phyloP scores from a whole-genome alignment of 2,329 filamentous ascomycete species.

The Cordyceps cicadae region DNA sequence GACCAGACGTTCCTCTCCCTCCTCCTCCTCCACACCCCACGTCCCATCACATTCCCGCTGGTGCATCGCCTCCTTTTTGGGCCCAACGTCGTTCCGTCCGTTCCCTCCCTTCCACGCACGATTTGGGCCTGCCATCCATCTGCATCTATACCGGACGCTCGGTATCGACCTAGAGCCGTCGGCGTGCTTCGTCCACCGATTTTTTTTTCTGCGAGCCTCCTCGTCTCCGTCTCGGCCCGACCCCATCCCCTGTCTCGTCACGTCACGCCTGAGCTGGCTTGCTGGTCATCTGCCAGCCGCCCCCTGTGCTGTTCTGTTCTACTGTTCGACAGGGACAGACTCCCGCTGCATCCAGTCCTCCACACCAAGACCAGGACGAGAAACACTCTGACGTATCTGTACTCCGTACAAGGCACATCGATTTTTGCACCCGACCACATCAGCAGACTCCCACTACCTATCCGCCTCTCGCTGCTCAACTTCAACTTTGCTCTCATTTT shows the following conservation, averaged over 20 bases:
- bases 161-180: neutral
- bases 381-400: neutral
- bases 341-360: neutral
- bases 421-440: slow-evolving; percentile 1
- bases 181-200: neutral
- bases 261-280: neutral
- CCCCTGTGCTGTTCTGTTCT: neutral
- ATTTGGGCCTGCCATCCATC: neutral
- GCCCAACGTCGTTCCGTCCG: too few relatives aligned
- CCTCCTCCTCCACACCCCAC: neutral
- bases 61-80: neutral
- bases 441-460: neutral
- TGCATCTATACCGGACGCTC: neutral
- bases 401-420: neutral
- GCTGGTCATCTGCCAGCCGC: slow-evolving; percentile 5
- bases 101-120: neutral
- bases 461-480: neutral
- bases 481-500: neutral
- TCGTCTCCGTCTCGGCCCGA: neutral
- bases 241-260: neutral
- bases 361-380: neutral
- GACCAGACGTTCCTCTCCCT: neutral
- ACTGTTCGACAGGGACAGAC: neutral
- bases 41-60: slow-evolving; percentile 2
- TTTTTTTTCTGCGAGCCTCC: neutral